Base-by-base conservation (phyloP, 2,329 filamentous ascomycete genomes). In the Hyphodiscus sp. region DNA sequence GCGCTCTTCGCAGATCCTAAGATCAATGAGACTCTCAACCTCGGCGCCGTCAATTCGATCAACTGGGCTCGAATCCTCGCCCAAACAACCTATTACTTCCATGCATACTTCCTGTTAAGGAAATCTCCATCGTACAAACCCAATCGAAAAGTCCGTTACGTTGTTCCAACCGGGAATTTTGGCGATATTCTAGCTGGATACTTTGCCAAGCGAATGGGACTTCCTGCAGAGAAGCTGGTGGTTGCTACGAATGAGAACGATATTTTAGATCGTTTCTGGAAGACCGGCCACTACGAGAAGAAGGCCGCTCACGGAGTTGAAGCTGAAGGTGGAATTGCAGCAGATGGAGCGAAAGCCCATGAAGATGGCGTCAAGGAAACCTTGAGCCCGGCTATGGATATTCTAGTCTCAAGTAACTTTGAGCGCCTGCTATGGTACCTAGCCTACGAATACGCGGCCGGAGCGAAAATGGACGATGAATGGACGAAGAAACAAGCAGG, bases 161-260 rank as follows among this genome's bases (percentile, higher is more conserved):
- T 95, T 9, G 90, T 95, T 0, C 94, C 94, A 1, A 95, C 91
- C 0, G 94, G 94, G 52, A 97, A 99, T 77, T 99, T 99, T 71
- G 90, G 94, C 58, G 90, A 97, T 68, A 91, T 99, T 61, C 78
- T 97, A 3, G 89, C 89, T 0, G 92, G 92, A 49, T 97, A 92
- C 74, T 96, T 97, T 67, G 91, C 92, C 19, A 86, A 86, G 63
- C 79, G 84, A 63, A 95, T 96, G 90, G 91, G 91, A 52, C 79
- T 97, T 2, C 91, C 91, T 2, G 77, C 86, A 2, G 87, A 94
- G 58, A 95, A 92, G 74, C 82, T 99, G 30, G 83, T 96, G 63
- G 86, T 96, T 53, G 90, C 92, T 0, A 97, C 92, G 49, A 97
- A 97, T 70, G 91, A 95, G 73, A 99, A 99, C 73, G 94, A 97